Base-by-base conservation (phyloP, 371 early-diverging fungal species). In the Sporodiniella umbellata region DNA sequence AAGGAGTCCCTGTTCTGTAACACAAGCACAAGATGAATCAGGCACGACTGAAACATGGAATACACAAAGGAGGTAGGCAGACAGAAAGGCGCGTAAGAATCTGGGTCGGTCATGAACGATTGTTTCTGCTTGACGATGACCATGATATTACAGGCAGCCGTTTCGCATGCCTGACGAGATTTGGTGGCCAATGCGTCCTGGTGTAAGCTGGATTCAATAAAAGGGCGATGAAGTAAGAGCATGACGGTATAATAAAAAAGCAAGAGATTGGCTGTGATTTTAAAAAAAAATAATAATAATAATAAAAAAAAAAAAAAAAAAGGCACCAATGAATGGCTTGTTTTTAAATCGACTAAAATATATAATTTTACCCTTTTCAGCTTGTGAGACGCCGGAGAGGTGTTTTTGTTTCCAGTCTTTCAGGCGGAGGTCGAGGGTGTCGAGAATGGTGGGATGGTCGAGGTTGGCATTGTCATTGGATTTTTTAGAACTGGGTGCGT, bases 141-240 rank as follows among this genome's bases (percentile, higher is more conserved):
- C 8, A 60, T 59, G 19, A 73, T 60, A 12, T 51, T 53, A 6
- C 40, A 26, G 4, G 74, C 70, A 12, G 74, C 70, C 31, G 67
- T 60, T 15, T 56, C 50, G 39, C 75, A 68, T 3, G 56, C 60
- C 28, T 47, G 55, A 12, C 68, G 56, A 4, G 75, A 70, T 19
- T 70, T 68, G 40, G 49, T 66, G 46, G 42, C 70, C 54, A 67
- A 40, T 74, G 31, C 53, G 38, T 48, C 56, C 42, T 40, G 48
- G 33, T 24, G 39, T 39, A n/a, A 33, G 53, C 52, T 25, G 39
- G 67, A 25, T 31, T 66, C 57, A 10, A 68, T 60, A 53, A 77
- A 85, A 0, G 83, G 85, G 24, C 83, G 60, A 57, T 81, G 83
- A 17, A 83, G 51, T 19, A 85, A 50, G 19, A 85, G 53, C 40